Percentiles rank a stretch among this genome's conserved stretches.
These are phyloP conservation scores for Alternaria burnsii DNA, from an alignment of 2,329 filamentous ascomycete genomes.

Conservation along the genomic window DNA sequence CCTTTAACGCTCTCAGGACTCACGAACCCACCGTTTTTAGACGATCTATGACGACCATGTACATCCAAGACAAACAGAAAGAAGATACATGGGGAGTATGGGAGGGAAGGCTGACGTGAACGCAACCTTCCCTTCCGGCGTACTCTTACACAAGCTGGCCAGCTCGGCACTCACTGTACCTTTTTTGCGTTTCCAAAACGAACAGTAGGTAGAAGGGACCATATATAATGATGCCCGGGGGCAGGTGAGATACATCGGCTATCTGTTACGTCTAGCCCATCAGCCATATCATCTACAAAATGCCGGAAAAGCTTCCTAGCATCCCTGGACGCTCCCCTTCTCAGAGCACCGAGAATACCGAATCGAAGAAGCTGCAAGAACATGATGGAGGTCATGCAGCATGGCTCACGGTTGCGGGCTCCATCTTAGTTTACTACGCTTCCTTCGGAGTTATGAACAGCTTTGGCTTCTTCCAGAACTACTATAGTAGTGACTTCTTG, in stretches of 20 bases:
- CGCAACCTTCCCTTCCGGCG: slow-evolving; percentile 7
- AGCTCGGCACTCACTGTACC: neutral
- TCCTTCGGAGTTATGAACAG: slow-evolving; percentile 54
- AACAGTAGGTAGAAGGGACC: neutral
- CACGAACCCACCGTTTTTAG: slow-evolving; percentile 1
- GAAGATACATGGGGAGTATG: slow-evolving; percentile 4
- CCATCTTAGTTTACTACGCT: slow-evolving; percentile 50
- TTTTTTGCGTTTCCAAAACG: neutral
- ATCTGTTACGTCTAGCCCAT: neutral
- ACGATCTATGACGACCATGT: neutral
- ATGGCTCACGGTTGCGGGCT: slow-evolving; percentile 50
- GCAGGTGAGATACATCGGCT: slow-evolving; percentile 8
- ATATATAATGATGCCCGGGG: slow-evolving; percentile 12
- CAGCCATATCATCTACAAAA: slow-evolving; percentile 13
- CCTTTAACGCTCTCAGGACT: neutral
- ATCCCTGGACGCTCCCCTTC: slow-evolving; percentile 16
- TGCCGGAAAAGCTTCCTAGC: slow-evolving; percentile 25
- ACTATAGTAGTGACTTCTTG: slow-evolving; percentile 52
- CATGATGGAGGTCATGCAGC: slow-evolving; percentile 29
- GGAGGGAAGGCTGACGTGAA: neutral
- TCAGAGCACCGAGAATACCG: slow-evolving; percentile 27
- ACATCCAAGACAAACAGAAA: slow-evolving; percentile 8
- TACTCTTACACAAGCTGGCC: neutral
- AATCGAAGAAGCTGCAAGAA: slow-evolving; percentile 34
- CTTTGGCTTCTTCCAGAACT: slow-evolving; percentile 57